phyloP scores from a whole-genome alignment of 1,139 yeast species.

The Pichia cactophila region DNA sequence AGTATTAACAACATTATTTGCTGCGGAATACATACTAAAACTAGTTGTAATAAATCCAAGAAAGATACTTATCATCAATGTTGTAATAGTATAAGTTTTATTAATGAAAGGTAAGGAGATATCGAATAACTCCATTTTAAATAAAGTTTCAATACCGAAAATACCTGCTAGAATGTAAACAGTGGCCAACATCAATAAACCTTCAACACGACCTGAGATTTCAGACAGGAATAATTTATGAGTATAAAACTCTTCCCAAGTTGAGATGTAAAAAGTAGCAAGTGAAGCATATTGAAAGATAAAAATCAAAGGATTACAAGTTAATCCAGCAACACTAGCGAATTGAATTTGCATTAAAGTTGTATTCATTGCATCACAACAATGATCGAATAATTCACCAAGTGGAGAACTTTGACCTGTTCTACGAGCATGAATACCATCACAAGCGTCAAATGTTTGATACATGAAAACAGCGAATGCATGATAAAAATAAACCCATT shows the following conservation, averaged over 20 bases:
- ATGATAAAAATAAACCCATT: conserved; percentile 74
- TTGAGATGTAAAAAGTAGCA: conserved; percentile 77
- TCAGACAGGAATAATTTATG: conserved; percentile 72
- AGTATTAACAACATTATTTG: conserved; percentile 55
- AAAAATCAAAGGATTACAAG: conserved; percentile 50
- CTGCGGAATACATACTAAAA: conserved; percentile 68
- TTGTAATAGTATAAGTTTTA: conserved; percentile 28
- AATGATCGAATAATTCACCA: conserved; percentile 92
- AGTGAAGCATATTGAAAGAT: conserved; percentile 69
- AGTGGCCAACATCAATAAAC: conserved; percentile 58
- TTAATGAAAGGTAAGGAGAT: conserved; percentile 35
- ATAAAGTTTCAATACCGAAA: conserved; percentile 55
- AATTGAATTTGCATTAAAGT: conserved; percentile 70
- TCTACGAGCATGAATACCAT: conserved; percentile 86
- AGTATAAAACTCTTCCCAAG: conserved; percentile 96
- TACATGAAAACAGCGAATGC: conserved; percentile 83
- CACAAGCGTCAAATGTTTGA: conserved; percentile 95
- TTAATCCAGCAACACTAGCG: conserved; percentile 66
- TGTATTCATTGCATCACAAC: conserved; percentile 86
- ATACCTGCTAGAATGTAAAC: conserved; percentile 58
- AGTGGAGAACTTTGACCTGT: conserved; percentile 93
- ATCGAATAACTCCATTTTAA: conserved; percentile 36
- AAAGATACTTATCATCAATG: conserved; percentile 30
- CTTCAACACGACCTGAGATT: conserved; percentile 94
- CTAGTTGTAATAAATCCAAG: conserved; percentile 51